phyloP scores from a whole-genome alignment of 192 early-diverging fungal genomes.

The Coemansia sp. region DNA sequence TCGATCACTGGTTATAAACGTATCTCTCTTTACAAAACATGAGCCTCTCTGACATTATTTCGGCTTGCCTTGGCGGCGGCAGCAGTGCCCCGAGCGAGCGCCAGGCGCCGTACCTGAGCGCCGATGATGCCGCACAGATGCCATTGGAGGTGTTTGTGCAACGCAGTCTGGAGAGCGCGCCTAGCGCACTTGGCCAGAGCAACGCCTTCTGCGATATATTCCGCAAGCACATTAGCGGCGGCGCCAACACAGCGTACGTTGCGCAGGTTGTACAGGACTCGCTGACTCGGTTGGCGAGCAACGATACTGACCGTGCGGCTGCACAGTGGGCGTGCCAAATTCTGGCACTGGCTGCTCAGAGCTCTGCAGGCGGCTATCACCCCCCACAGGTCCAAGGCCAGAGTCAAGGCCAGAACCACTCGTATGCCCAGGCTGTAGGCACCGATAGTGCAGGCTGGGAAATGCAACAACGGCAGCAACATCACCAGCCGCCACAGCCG shows the following conservation, averaged over 20 bases:
- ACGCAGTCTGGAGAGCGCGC: constrained; percentile 49
- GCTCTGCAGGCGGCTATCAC: constrained; percentile 14
- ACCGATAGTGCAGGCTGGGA: constrained; percentile 30
- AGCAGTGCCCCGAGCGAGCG: constrained; percentile 8
- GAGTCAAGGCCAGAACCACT: neutral
- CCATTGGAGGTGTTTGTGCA: constrained; percentile 49
- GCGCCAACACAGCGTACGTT: constrained; percentile 19
- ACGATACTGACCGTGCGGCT: constrained; percentile 29
- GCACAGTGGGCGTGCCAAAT: constrained; percentile 51
- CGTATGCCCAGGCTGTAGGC: constrained; percentile 35
- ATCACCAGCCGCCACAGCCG: constrained; percentile 11
- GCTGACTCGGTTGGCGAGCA: constrained; percentile 35
- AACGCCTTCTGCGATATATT: constrained; percentile 44
- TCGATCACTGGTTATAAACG: neutral
- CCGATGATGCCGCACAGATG: constrained; percentile 48
- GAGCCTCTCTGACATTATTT: constrained; percentile 35
- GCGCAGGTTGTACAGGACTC: constrained; percentile 31
- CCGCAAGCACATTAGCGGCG: constrained; percentile 35
- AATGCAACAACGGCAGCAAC: constrained; percentile 14
- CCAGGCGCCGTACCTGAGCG: constrained; percentile 44
- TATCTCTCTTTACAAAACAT: constrained; percentile 8
- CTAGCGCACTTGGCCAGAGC: constrained; percentile 34
- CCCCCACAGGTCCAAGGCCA: constrained; percentile 24
- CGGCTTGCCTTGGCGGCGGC: constrained; percentile 33
- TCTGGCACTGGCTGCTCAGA: constrained; percentile 25